A percentile compares a stretch with the other conserved stretches of the same genome.
Conservation (phyloP, 495 filamentous ascomycete genomes). For the Penicillium riverlandense region DNA sequence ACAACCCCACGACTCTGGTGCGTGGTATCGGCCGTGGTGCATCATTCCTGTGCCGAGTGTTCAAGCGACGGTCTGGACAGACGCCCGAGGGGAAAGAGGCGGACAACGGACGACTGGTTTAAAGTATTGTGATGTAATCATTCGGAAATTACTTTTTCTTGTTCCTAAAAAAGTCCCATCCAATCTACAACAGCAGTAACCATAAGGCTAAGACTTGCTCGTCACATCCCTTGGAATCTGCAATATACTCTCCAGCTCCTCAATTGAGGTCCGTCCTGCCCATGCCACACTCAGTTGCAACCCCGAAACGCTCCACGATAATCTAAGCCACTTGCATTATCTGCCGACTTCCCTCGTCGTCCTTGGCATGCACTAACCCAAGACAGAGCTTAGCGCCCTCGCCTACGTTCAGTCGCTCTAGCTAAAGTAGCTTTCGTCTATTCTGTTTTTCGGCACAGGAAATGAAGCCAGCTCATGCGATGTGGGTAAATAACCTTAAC, state of each 20-base stretch:
- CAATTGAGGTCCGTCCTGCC: conserved; percentile 32
- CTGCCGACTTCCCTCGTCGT: conserved; percentile 28
- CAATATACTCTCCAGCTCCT: conserved; percentile 26
- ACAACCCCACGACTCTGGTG: conserved; percentile 31
- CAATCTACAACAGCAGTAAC: no score
- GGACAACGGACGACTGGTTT: conserved; percentile 30
- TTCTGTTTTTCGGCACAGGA: no score
- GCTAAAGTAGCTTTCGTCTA: no score
- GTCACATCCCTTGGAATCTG: conserved; percentile 5
- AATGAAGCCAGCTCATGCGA: no score
- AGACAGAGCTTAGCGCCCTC: conserved; percentile 15
- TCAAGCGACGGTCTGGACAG: conserved; percentile 40
- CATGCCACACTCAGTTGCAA: conserved; percentile 38
- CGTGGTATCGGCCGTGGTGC: conserved; percentile 19
- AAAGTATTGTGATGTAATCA: not conserved
- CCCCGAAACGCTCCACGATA: conserved; percentile 18
- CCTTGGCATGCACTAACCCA: conserved; percentile 34
- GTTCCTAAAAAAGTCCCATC: no score
- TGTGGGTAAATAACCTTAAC: no score
- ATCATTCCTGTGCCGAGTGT: conserved; percentile 28
- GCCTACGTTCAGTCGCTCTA: no score
- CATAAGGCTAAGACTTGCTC: not conserved
- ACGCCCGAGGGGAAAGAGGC: conserved; percentile 58
- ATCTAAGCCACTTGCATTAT: conserved; percentile 26
- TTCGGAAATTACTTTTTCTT: no score